Conservation (phyloP, 805 yeast species). For the Yarrowia phangngaensis region DNA sequence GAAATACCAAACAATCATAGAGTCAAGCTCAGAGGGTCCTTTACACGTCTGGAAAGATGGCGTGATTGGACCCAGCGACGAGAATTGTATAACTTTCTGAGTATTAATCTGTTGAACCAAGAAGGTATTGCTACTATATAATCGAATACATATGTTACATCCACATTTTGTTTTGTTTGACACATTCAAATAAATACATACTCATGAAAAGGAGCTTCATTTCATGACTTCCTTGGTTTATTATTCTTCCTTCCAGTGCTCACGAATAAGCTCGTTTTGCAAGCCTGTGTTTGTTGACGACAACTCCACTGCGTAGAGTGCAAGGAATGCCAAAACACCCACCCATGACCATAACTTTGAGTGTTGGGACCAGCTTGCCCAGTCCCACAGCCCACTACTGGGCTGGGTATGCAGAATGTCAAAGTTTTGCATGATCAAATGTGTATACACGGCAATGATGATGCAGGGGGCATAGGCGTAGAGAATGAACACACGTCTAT, state of each 20-base stretch:
- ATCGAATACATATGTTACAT: neutral
- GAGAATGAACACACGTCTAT: conserved; percentile 43
- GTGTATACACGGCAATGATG: conserved; percentile 91
- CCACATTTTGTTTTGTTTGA: conserved; percentile 1
- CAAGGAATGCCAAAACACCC: conserved; percentile 74
- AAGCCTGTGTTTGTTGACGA: conserved; percentile 38
- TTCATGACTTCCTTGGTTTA: no score
- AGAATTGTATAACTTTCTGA: conserved; percentile 32
- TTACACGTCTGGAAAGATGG: conserved; percentile 27
- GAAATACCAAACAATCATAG: conserved; percentile 37
- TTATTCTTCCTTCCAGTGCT: conserved; percentile 22
- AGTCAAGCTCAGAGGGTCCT: conserved; percentile 40
- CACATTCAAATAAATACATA: conserved; percentile 17
- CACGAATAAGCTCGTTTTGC: conserved; percentile 24
- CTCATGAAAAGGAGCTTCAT: no score
- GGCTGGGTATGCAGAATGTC: conserved; percentile 48
- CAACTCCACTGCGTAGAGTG: conserved; percentile 77
- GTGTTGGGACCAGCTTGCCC: conserved; percentile 39
- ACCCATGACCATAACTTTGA: conserved; percentile 99
- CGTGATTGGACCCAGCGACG: conserved; percentile 28
- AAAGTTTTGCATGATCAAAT: conserved; percentile 82
- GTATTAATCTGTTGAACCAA: neutral
- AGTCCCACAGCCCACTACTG: conserved; percentile 22
- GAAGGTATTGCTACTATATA: neutral
- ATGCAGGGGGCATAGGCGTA: conserved; percentile 92